Evolutionary conservation across 306 rosid species (phyloP), one percentile per base, ranked within the genome.

Genomic region (Crotalaria pallida): DNA sequence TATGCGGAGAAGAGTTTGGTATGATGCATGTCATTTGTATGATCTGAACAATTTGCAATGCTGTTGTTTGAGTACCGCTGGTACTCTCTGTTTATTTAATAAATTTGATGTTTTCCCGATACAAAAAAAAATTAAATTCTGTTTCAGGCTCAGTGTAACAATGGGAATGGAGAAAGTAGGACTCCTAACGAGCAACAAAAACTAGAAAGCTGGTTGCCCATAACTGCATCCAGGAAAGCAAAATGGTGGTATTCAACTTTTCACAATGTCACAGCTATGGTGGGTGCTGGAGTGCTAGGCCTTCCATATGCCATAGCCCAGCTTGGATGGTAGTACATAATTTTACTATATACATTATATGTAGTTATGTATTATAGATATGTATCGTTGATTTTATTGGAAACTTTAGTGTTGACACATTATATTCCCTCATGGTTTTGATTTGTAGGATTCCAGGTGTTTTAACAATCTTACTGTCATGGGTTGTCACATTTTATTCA

Each of bases 401-500:
- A 27, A 15, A 3, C 6, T 33, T 10, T 16, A 11, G 15, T 52
- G 31, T 52, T 52, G 13, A 52, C 6, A 10, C 67, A 61, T 40
- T 2, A 10, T 49, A 61, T 40, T 2, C 4, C 23, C 11, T 22
- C n/a, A 45, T 45, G 29, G 68, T 10, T 10, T 16, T 38, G 6
- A 69, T 36, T 11, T n/a, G 27, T 44, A 89, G 92, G 92, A 7
- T 24, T 15, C 73, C 88, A 0, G 96, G 96, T 18, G 19, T 81
- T 6, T 0, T 0, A 7, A 60, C 52, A n/a, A 53, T 89, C 7
- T 0, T 85, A 5, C 0, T 67, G 15, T 87, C 92, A 7, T 89
- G 92, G 92, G 0, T 85, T 5, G 65, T 87, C 27, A 89, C 96
- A 17, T 85, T 84, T 38, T 89, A 89, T 47, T 18, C 96, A 9